Evolutionary conservation across 1,284 basidiomycete species (phyloP).

Genomic region (Apiotrichum siamense): DNA sequence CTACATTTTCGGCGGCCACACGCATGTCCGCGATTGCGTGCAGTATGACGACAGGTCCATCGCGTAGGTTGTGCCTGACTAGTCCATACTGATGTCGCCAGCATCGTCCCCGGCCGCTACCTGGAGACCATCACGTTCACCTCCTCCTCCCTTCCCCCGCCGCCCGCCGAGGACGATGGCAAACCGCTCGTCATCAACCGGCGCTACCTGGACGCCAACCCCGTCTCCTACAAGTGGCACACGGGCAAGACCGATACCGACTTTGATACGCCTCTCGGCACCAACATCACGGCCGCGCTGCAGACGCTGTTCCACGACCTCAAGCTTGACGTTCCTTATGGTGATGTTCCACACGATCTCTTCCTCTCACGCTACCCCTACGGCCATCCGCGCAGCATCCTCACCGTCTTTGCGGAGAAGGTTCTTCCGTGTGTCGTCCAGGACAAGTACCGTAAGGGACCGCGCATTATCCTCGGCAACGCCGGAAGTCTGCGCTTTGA

Average conservation of each 20-base stretch:
- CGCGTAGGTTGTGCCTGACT: constrained; percentile 46
- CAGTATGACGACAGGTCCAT: constrained; percentile 47
- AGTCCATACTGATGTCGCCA: constrained; percentile 57
- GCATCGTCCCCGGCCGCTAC: constrained; percentile 71
- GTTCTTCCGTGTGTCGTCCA: constrained; percentile 46
- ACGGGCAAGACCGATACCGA: constrained; percentile 25
- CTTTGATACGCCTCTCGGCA: constrained; percentile 39
- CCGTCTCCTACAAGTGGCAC: constrained; percentile 44
- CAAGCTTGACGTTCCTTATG: constrained; percentile 50
- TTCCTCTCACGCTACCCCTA: constrained; percentile 60
- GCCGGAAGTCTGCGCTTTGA: constrained; percentile 71
- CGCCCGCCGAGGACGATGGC: constrained; percentile 14
- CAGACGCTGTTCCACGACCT: constrained; percentile 27
- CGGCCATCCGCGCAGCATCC: constrained; percentile 59
- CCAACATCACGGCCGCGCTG: constrained; percentile 32
- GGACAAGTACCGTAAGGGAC: constrained; percentile 23
- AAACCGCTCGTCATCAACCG: constrained; percentile 41
- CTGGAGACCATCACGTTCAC: constrained; percentile 74
- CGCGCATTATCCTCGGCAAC: constrained; percentile 64
- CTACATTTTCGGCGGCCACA: constrained; percentile 71
- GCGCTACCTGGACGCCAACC: constrained; percentile 51
- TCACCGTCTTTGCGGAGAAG: constrained; percentile 59
- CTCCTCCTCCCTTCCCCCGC: constrained; percentile 31
- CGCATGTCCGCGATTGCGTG: constrained; percentile 70
- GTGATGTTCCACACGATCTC: constrained; percentile 67